A percentile compares a stretch with the other conserved stretches of the same genome.
Conservation (phyloP, 2,329 filamentous ascomycete species). For the Monosporascus ibericus region DNA sequence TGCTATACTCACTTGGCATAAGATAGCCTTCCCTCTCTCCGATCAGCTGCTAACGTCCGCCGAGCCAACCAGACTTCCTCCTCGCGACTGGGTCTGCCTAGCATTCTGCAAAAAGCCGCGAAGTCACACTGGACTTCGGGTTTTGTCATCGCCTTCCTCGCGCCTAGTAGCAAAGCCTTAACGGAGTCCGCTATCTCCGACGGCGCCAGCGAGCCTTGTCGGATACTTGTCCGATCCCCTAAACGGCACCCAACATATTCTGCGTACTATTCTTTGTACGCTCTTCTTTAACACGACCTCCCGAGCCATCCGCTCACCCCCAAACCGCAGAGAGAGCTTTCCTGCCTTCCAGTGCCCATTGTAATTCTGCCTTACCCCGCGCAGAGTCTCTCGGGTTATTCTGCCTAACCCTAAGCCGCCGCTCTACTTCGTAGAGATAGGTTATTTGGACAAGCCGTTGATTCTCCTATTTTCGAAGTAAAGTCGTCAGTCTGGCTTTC, state of each 20-base stretch:
- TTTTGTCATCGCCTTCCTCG: neutral
- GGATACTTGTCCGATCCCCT: neutral
- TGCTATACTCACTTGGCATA: too few species aligned
- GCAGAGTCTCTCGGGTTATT: neutral
- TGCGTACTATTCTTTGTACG: neutral
- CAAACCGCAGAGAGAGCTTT: neutral
- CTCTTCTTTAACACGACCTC: neutral
- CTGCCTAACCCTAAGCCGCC: neutral
- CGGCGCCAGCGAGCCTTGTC: neutral
- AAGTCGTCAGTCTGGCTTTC: conserved; percentile 45
- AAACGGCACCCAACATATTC: neutral
- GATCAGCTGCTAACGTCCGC: neutral
- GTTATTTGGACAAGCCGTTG: neutral
- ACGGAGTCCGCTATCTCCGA: neutral
- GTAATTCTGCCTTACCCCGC: neutral
- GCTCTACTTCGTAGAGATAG: neutral
- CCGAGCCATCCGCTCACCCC: neutral
- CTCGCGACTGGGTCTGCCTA: neutral
- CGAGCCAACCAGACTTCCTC: neutral
- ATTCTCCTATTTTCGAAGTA: conserved; percentile 8
- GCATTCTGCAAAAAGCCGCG: neutral
- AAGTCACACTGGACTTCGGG: neutral
- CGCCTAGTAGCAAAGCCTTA: neutral
- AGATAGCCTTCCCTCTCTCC: neutral
- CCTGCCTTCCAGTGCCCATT: neutral